Conservation (phyloP, 2,329 filamentous ascomycete species). For the Fusarium lateritium region DNA sequence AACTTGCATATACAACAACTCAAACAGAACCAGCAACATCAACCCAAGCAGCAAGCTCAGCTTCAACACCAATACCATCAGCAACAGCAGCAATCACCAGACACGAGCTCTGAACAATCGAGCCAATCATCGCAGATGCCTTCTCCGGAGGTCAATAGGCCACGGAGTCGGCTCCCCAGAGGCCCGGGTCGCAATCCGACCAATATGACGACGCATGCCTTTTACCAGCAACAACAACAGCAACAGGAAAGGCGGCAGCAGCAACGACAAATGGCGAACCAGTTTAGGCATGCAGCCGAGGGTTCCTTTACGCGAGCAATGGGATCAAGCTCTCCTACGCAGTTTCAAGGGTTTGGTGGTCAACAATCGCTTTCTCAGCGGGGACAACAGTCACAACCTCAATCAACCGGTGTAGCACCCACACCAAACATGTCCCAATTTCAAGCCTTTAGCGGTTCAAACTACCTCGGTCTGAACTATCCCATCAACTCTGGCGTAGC, state of each 20-base stretch:
- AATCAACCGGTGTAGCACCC: constrained; percentile 19
- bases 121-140: constrained; percentile 8
- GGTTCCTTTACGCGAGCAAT: constrained; percentile 29
- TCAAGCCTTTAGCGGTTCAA: constrained; percentile 40
- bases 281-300: constrained; percentile 26
- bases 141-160: constrained; percentile 6
- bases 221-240: constrained; percentile 35
- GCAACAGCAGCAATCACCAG: constrained; percentile 27
- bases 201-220: constrained; percentile 23
- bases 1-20: not conserved
- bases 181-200: constrained; percentile 3
- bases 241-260: constrained; percentile 37
- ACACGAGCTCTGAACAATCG: constrained; percentile 12
- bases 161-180: constrained; percentile 11
- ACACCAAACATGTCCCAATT: constrained; percentile 33
- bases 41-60: constrained; percentile 15
- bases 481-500: constrained; percentile 10
- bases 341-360: constrained; percentile 26
- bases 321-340: constrained; percentile 18
- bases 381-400: constrained; percentile 29
- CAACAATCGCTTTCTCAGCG: constrained; percentile 15
- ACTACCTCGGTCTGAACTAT: constrained; percentile 49
- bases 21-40: constrained; percentile 23
- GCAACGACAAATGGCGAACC: constrained; percentile 39
- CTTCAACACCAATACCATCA: constrained; percentile 32